Percentiles rank a stretch among this genome's conserved stretches.
phyloP scores from a whole-genome alignment of 805 yeast species.

The Ogataea thermomethanolica region DNA sequence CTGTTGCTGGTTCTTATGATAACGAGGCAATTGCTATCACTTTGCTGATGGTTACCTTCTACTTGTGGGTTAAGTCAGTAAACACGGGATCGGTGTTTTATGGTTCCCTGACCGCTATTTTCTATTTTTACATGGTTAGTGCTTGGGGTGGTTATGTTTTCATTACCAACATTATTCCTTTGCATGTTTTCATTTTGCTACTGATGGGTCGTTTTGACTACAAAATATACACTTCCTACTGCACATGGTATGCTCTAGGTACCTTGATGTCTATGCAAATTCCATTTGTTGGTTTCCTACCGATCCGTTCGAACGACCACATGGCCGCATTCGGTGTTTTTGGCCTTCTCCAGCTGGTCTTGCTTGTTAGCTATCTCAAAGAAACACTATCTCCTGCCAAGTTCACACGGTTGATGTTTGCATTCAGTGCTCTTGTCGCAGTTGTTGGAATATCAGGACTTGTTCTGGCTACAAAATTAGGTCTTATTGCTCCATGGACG shows the following conservation, averaged over 20 bases:
- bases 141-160: slow-evolving; percentile 99
- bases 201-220: slow-evolving; percentile 92
- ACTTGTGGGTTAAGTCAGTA: slow-evolving; percentile 91
- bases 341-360: slow-evolving; percentile 88
- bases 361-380: slow-evolving; percentile 78
- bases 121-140: slow-evolving; percentile 96
- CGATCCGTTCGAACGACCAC: slow-evolving; percentile 95
- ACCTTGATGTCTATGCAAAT: slow-evolving; percentile 99
- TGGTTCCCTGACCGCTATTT: slow-evolving; percentile 79
- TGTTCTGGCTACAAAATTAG: slow-evolving; percentile 78
- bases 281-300: slow-evolving; percentile 96
- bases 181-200: slow-evolving; percentile 86
- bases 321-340: slow-evolving; percentile 98
- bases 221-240: slow-evolving; percentile 82
- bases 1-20: slow-evolving; percentile 98
- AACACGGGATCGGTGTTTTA: slow-evolving; percentile 86
- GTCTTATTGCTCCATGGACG: slow-evolving; percentile 98
- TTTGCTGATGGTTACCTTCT: slow-evolving; percentile 90
- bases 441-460: slow-evolving; percentile 67
- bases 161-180: slow-evolving; percentile 94
- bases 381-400: slow-evolving; percentile 66
- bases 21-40: slow-evolving; percentile 99
- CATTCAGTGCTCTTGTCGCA: slow-evolving; percentile 55
- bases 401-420: slow-evolving; percentile 65
- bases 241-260: slow-evolving; percentile 96